Percentiles rank a stretch among this genome's conserved stretches.
phyloP scores from a whole-genome alignment of 225 moss, liverwort and hornwort species.

The Polytrichum commune region DNA sequence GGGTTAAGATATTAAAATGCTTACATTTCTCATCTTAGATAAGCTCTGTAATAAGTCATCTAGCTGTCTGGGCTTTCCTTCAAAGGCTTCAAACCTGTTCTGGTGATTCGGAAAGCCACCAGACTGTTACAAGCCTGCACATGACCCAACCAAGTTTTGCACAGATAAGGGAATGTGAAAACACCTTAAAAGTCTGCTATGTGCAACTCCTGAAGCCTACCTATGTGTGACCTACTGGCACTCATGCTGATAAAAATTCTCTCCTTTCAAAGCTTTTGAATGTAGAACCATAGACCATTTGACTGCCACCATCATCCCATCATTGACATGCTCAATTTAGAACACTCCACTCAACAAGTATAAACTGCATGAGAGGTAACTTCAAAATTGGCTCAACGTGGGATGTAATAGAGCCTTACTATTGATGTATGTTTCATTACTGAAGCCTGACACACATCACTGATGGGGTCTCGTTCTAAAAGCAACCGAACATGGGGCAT shows the following conservation, averaged over 20 bases:
- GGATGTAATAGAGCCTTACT: constrained; percentile 32
- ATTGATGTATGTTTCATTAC: constrained; percentile 69
- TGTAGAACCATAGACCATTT: not conserved
- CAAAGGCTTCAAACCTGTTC: constrained; percentile 53
- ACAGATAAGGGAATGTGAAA: not conserved
- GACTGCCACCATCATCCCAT: not conserved
- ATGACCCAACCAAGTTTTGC: not conserved
- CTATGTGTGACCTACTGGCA: not conserved
- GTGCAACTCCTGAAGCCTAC: not conserved
- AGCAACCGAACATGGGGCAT: constrained; percentile 81
- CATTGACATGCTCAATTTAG: too few relatives aligned
- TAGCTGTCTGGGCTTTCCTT: not conserved
- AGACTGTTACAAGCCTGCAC: constrained; percentile 68
- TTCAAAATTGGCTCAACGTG: too few relatives aligned
- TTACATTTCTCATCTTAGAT: not conserved
- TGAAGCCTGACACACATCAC: constrained; percentile 57
- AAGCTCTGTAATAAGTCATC: too few relatives aligned
- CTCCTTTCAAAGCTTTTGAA: not conserved
- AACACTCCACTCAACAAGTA: too few relatives aligned
- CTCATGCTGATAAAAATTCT: not conserved
- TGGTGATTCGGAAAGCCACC: constrained; percentile 53
- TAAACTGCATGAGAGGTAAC: too few relatives aligned
- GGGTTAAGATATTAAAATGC: not conserved
- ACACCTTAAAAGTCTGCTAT: not conserved
- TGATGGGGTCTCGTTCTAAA: constrained; percentile 56